These are phyloP conservation scores for Mycena alexandri DNA, from an alignment of 768 basidiomycete species.

Conservation along the genomic window DNA sequence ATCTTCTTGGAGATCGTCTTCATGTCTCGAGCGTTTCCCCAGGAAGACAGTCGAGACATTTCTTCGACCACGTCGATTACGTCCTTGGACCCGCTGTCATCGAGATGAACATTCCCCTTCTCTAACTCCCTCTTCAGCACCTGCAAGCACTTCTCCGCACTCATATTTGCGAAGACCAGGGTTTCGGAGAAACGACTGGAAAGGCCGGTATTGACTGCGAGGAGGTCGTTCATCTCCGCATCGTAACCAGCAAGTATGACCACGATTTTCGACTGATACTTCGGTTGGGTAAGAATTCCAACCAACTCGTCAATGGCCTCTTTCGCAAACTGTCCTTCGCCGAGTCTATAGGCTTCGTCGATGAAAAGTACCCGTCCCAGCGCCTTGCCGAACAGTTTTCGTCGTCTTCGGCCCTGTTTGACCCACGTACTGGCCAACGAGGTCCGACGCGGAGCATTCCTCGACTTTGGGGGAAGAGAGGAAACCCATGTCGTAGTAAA, in stretches of 20 bases:
- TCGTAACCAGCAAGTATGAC: slow-evolving; percentile 82
- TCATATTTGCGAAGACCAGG: slow-evolving; percentile 66
- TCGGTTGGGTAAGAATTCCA: slow-evolving; percentile 68
- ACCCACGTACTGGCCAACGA: slow-evolving; percentile 78
- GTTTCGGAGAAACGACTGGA: slow-evolving; percentile 78
- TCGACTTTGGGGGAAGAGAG: slow-evolving; percentile 63
- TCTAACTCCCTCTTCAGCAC: slow-evolving; percentile 62
- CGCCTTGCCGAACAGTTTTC: slow-evolving; percentile 71
- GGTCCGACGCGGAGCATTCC: slow-evolving; percentile 78
- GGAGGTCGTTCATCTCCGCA: slow-evolving; percentile 71
- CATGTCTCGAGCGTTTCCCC: slow-evolving; percentile 81
- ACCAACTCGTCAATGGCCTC: slow-evolving; percentile 83
- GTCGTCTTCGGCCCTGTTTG: slow-evolving; percentile 79
- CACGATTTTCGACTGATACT: slow-evolving; percentile 69
- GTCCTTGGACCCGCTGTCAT: slow-evolving; percentile 45
- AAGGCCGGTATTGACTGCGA: slow-evolving; percentile 71
- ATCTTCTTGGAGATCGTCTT: slow-evolving; percentile 65
- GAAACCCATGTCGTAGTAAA: slow-evolving; percentile 67
- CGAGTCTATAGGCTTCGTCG: slow-evolving; percentile 78
- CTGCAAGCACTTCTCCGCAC: slow-evolving; percentile 60
- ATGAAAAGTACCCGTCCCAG: slow-evolving; percentile 78
- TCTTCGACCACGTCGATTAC: slow-evolving; percentile 56
- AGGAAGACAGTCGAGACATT: slow-evolving; percentile 62
- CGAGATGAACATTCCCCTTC: slow-evolving; percentile 56
- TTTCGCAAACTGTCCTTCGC: slow-evolving; percentile 72